Evolutionary conservation across 208 protist species (phyloP), one percentile per base, ranked within the genome.

Genomic region (Acanthamoeba lenticulata): DNA sequence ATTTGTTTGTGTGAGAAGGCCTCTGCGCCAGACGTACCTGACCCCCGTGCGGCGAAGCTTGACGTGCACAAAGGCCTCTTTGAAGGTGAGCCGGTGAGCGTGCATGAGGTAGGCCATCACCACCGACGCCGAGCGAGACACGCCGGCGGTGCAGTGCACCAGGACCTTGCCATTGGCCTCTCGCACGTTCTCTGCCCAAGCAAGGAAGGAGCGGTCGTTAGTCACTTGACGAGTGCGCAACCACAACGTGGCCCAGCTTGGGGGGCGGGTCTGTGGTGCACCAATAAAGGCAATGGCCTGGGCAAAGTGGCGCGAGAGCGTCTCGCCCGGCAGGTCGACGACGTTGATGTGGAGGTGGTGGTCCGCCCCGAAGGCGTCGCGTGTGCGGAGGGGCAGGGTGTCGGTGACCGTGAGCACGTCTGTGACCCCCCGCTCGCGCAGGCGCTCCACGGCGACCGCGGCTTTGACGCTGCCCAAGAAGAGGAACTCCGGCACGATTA

Each of bases 51-150:
- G 55, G 6, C 72, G 49, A 21, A 45, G 49, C 89, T 89, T 92
- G 49, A 81, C 89, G 77, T 88, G 40, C 27, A 49, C 47, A 32
- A 94, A 77, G 42, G 93, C 93, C 60, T 77, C 45, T 17, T 36
- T 36, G 27, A 94, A 38, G 47, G 69, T 94, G 36, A 92, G 29
- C 13, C 60, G n/a, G 45, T 90, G 60, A 0, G 49, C 83, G 60
- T 19, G 29, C 95, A 97, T 97, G 2, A 97, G 42, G 42, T 97
- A 97, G 32, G 95, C 96, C 6, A 97, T 60, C 15, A 94, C 89
- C 1, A 96, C 67, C 2, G 95, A 86, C 9, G 96, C 36, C 27
- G 36, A 72, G 69, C 96, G 95, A 24, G 40, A 79, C 9, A 96
- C 91, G 29, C 96, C 96, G 32, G 85, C 74, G 29, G 90, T 72